Conservation (phyloP, 495 filamentous ascomycete genomes). For the Penicillium salamii region DNA sequence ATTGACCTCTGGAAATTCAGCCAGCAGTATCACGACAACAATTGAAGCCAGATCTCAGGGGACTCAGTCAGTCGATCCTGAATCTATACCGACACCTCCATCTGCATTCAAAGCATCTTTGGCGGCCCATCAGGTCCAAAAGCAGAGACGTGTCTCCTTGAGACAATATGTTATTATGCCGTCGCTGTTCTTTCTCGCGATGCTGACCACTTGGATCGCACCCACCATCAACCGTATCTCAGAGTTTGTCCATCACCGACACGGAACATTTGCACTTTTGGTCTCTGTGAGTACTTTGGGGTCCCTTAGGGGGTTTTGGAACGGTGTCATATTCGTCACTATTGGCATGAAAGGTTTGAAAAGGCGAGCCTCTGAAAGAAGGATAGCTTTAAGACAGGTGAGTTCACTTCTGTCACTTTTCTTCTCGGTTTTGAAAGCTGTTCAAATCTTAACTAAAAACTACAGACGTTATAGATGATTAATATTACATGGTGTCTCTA, state of each 20-base stretch:
- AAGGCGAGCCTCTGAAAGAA: constrained; percentile 10
- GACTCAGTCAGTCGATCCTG: background rate
- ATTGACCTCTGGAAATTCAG: constrained; percentile 15
- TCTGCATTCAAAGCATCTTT: background rate
- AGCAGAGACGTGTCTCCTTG: constrained; percentile 36
- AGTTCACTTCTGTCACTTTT: background rate
- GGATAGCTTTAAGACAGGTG: constrained; percentile 1
- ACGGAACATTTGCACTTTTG: constrained; percentile 35
- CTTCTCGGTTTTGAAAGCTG: no score
- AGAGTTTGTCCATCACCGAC: constrained; percentile 31
- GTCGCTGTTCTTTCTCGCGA: constrained; percentile 44
- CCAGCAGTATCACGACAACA: constrained; percentile 12
- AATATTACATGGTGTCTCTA: background rate
- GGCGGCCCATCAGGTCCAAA: constrained; percentile 2
- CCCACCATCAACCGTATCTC: constrained; percentile 40
- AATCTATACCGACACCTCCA: constrained; percentile 9
- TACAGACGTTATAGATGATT: background rate
- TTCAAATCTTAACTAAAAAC: background rate
- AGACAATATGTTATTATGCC: constrained; percentile 49
- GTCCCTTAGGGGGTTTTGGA: constrained; percentile 48
- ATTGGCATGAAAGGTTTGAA: constrained; percentile 40
- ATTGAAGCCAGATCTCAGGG: constrained; percentile 9
- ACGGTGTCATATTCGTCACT: constrained; percentile 43
- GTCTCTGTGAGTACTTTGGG: constrained; percentile 38
- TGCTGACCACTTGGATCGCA: constrained; percentile 45